These are phyloP conservation scores for Tulasnella sp. DNA, from an alignment of 768 basidiomycete genomes.

Conservation along the genomic window DNA sequence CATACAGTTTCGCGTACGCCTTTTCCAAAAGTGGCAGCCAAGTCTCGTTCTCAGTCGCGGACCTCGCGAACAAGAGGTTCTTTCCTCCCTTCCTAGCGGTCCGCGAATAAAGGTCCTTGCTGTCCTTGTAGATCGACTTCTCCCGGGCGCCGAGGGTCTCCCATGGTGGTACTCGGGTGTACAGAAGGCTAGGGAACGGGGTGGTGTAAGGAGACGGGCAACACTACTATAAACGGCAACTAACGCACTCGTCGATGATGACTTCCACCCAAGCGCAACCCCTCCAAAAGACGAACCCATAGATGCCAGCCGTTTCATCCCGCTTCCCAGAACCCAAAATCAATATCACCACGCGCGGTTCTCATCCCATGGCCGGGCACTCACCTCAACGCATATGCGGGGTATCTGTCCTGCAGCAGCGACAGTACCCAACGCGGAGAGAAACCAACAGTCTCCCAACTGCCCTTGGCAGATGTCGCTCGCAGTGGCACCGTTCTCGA, in stretches of 20 bases:
- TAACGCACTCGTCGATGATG: slow-evolving; percentile 44
- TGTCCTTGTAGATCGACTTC: slow-evolving; percentile 38
- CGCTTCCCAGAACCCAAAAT: slow-evolving; percentile 23
- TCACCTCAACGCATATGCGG: slow-evolving; percentile 40
- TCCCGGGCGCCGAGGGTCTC: slow-evolving; percentile 34
- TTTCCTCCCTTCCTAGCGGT: slow-evolving; percentile 39
- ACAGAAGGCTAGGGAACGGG: slow-evolving; percentile 33
- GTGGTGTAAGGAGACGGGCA: neutral
- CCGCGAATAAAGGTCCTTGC: slow-evolving; percentile 36
- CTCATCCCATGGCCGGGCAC: slow-evolving; percentile 15
- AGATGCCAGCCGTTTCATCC: slow-evolving; percentile 42
- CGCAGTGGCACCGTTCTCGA: slow-evolving; percentile 33
- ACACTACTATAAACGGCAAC: neutral
- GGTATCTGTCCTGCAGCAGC: slow-evolving; percentile 36
- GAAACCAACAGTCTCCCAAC: slow-evolving; percentile 43
- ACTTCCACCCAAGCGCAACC: slow-evolving; percentile 41
- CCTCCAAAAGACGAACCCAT: slow-evolving; percentile 47
- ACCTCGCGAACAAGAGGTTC: slow-evolving; percentile 37
- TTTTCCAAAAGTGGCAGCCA: slow-evolving; percentile 50
- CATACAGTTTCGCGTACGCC: slow-evolving; percentile 41
- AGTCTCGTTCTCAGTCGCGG: slow-evolving; percentile 36
- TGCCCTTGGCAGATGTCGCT: slow-evolving; percentile 39
- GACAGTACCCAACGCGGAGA: slow-evolving; percentile 41
- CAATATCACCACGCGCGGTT: neutral
- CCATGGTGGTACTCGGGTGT: slow-evolving; percentile 38